Percentiles rank a stretch among this genome's conserved stretches.
phyloP scores from a whole-genome alignment of 1,139 yeast species.

The Kodamaea alishanica region DNA sequence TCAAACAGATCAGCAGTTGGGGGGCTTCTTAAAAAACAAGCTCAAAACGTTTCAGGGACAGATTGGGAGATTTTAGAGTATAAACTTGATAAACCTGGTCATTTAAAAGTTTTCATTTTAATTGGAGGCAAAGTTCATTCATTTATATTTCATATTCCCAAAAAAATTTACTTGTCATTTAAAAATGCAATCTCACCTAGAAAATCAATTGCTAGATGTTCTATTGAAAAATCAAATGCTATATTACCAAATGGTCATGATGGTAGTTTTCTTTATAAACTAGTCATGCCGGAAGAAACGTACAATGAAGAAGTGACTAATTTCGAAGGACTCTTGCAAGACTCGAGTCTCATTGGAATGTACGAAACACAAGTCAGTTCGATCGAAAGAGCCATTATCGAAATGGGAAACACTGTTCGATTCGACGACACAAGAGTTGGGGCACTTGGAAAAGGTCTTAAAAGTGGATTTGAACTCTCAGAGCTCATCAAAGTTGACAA shows the following conservation, averaged over 20 bases:
- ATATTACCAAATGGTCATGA: conserved; percentile 70
- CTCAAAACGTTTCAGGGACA: conserved; percentile 70
- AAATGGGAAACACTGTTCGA: conserved; percentile 68
- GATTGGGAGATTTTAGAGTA: conserved; percentile 87
- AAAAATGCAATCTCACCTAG: conserved; percentile 47
- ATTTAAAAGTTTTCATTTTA: conserved; percentile 65
- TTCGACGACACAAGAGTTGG: conserved; percentile 73
- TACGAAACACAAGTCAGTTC: conserved; percentile 73
- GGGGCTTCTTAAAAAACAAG: conserved; percentile 68
- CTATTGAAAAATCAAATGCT: conserved; percentile 56
- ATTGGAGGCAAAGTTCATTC: conserved; percentile 73
- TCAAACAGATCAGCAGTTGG: conserved; percentile 56
- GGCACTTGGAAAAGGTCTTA: conserved; percentile 81
- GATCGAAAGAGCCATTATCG: conserved; percentile 71
- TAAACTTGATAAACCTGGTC: conserved; percentile 64
- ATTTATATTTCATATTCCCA: conserved; percentile 70
- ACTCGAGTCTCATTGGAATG: conserved; percentile 61
- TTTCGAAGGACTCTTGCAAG: conserved; percentile 63
- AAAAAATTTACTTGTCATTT: conserved; percentile 66
- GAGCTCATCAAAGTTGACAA: conserved; percentile 49
- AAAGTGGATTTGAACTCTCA: conserved; percentile 71
- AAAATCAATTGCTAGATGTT: conserved; percentile 49
- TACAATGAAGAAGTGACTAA: conserved; percentile 56
- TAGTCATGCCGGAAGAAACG: conserved; percentile 63
- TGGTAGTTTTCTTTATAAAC: conserved; percentile 52